Evolutionary conservation across 345 rosid species (phyloP).

Genomic region (Gossypium bickii): DNA sequence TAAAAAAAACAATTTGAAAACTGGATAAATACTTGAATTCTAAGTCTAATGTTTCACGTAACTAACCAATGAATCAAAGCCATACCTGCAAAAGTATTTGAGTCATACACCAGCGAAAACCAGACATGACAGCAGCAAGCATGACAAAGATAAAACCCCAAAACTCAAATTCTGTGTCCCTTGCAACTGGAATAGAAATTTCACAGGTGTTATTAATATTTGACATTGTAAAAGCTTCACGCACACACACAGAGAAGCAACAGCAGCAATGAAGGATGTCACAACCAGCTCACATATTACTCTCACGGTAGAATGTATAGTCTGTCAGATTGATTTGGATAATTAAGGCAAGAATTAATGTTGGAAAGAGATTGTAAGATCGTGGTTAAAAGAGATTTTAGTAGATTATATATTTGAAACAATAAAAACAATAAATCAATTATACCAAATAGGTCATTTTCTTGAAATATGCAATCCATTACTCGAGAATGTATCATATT

Average conservation of each 20-base stretch:
- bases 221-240: not conserved
- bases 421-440: not conserved
- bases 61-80: not conserved
- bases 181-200: slow-evolving; percentile 61
- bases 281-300: slow-evolving; percentile 1
- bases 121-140: slow-evolving; percentile 99
- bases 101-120: slow-evolving; percentile 99
- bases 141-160: slow-evolving; percentile 96
- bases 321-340: not conserved
- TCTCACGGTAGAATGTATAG: not conserved
- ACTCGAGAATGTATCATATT: not conserved
- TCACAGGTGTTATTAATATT: slow-evolving; percentile 4
- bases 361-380: not conserved
- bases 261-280: not conserved
- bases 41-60: not conserved
- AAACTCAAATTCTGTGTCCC: slow-evolving; percentile 92
- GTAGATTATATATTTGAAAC: not conserved
- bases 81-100: slow-evolving; percentile 96
- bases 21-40: slow-evolving; percentile 5
- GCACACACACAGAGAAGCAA: not conserved
- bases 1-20: slow-evolving; percentile 1
- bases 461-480: not conserved
- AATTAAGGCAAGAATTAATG: not conserved
- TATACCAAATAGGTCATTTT: not conserved
- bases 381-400: not conserved